These are phyloP conservation scores for Mycena belliarum DNA, from an alignment of 768 basidiomycete species.

Conservation along the genomic window DNA sequence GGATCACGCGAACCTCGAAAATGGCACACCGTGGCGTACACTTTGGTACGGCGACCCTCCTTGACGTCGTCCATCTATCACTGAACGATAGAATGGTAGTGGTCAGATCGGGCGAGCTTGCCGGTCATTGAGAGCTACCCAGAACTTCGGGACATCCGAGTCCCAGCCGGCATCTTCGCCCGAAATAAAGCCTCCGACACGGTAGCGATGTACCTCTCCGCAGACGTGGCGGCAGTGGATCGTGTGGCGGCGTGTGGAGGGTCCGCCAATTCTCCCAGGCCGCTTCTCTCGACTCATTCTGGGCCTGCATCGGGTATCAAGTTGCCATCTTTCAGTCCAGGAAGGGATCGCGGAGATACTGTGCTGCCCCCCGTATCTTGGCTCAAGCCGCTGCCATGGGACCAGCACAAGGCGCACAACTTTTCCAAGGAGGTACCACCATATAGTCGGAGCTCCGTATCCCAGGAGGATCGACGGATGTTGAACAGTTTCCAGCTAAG, in stretches of 20 bases:
- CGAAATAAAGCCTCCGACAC: slow-evolving; percentile 41
- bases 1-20: slow-evolving; percentile 43
- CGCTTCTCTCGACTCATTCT: not conserved
- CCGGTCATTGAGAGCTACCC: slow-evolving; percentile 56
- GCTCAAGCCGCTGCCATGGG: not conserved
- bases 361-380: slow-evolving; percentile 6
- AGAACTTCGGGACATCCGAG: slow-evolving; percentile 44
- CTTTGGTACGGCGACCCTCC: slow-evolving; percentile 37
- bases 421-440: not conserved
- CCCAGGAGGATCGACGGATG: slow-evolving; percentile 17
- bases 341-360: not conserved
- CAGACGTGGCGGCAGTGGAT: not conserved
- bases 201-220: not conserved
- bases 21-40: slow-evolving; percentile 62
- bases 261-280: not conserved
- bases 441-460: not conserved
- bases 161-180: slow-evolving; percentile 53
- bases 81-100: slow-evolving; percentile 32
- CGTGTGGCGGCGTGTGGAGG: not conserved
- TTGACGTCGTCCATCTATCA: not conserved
- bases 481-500: slow-evolving; percentile 13
- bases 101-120: slow-evolving; percentile 47
- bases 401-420: no score
- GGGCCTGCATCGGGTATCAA: not conserved
- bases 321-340: slow-evolving; percentile 5